Evolutionary conservation across 495 filamentous ascomycete genomes (phyloP), one percentile per base, ranked within the genome.

Genomic region (Cenococcum geophilum): DNA sequence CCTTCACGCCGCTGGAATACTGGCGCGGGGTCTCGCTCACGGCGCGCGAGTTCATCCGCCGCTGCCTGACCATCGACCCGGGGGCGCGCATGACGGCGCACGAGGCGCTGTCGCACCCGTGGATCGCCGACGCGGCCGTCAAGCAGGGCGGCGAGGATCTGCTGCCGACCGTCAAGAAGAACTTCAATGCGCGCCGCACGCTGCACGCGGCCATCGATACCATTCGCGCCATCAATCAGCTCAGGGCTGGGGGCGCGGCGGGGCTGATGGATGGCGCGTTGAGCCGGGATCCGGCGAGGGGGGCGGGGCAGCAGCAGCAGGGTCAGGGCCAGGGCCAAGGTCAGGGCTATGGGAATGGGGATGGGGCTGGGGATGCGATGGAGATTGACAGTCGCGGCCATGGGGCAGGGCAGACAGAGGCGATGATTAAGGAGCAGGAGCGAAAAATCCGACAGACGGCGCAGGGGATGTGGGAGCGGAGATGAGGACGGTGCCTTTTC

Each of bases 141-240:
- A 78, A 61, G 40, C 65, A 75, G 20, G 73, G 75, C 12, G 74
- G 71, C 23, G 79, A 82, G 55, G 93, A 98, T 76, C 78, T 98
- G 56, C 77, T 97, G 61, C 93, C 93, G 0, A 88, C 86, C 1
- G 89, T 98, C 63, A 95, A 95, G 83, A 97, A 97, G 85, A 98
- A 98, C 76, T 98, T 98, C 80, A 98, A 98, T 67, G 93, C 93
- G 8, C 80, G 92, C 32, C 80, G 91, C 59, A 97, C 92, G 9
- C 79, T 98, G 55, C 93, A 97, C 74, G 91, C 92, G 12, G 93
- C 93, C 27, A 97, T 98, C 72, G 93, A 98, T 73, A 97, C 95
- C 0, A 91, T 98, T 49, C 82, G 95, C n/a, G 93, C 93, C 0
- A 97, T 98, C 71, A 97, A 97, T 72, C 96, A 98, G 76, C 75